A percentile compares a stretch with the other conserved stretches of the same genome.
Evolutionary conservation across 1,139 yeast species (phyloP).

Genomic region (Komagataea norvegica): DNA sequence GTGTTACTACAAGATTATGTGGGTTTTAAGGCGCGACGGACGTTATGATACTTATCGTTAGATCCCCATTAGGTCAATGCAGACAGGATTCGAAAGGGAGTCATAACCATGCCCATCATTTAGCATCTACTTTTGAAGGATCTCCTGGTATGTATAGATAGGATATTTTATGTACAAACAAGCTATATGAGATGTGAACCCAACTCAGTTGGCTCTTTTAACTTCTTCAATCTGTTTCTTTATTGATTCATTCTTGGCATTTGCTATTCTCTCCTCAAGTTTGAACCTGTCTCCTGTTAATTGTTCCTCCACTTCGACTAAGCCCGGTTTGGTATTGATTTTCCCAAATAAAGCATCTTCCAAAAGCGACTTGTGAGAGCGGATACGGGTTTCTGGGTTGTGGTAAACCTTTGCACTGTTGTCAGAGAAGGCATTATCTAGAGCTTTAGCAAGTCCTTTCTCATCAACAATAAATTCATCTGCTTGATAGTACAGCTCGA

Average conservation of each 20-base stretch:
- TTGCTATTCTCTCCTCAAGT: conserved; percentile 24
- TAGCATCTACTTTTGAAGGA: too few species aligned
- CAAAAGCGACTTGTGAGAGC: conserved; percentile 20
- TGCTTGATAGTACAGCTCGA: conserved; percentile 71
- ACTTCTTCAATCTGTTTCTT: conserved; percentile 1
- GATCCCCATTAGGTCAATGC: too few species aligned
- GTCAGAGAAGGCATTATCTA: conserved; percentile 30
- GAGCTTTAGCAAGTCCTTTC: conserved; percentile 28
- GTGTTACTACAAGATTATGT: too few species aligned
- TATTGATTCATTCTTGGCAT: conserved; percentile 1
- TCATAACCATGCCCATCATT: too few species aligned
- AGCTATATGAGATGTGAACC: too few species aligned
- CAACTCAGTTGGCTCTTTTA: too few species aligned
- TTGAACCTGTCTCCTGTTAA: conserved; percentile 28
- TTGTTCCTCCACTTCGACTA: conserved; percentile 28
- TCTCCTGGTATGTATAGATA: too few species aligned
- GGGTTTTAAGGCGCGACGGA: too few species aligned
- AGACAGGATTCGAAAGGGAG: too few species aligned
- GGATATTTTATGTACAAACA: conserved; percentile 5
- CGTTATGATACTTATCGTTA: too few species aligned
- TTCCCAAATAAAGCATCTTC: conserved; percentile 33
- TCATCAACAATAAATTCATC: conserved; percentile 42
- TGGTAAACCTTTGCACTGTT: conserved; percentile 2
- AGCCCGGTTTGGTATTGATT: conserved; percentile 27
- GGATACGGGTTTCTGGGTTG: conserved; percentile 6